These are phyloP conservation scores for Medicago lupulina DNA, from an alignment of 306 rosid species.

Conservation along the genomic window DNA sequence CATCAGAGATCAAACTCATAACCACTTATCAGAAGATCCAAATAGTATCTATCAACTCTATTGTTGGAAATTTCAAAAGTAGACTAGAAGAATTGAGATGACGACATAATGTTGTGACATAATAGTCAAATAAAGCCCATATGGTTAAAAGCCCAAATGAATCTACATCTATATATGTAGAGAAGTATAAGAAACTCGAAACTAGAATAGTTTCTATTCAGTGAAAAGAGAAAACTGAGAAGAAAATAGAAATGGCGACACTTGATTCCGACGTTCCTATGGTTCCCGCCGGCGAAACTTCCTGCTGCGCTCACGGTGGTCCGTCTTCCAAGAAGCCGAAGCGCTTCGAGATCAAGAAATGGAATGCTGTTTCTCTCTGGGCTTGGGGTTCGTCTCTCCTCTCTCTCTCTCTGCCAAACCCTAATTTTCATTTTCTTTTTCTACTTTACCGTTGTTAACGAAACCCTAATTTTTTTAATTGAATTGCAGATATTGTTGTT, in stretches of 20 bases:
- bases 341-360: constrained; percentile 88
- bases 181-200: not conserved
- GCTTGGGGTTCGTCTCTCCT: constrained; percentile 71
- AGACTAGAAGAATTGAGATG: too few relatives aligned
- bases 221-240: not conserved
- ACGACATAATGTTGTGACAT: too few relatives aligned
- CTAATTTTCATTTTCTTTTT: constrained; percentile 40
- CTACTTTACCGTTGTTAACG: not conserved
- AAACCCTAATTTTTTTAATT: not conserved
- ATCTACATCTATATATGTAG: too few relatives aligned
- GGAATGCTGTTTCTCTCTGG: constrained; percentile 96
- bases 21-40: too few relatives aligned
- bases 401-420: constrained; percentile 36
- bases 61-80: too few relatives aligned
- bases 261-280: constrained; percentile 75
- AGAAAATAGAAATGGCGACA: constrained; percentile 51
- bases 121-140: too few relatives aligned
- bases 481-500: constrained; percentile 76
- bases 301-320: constrained; percentile 54
- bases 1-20: too few relatives aligned
- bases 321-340: constrained; percentile 67
- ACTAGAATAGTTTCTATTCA: not conserved
- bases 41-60: too few relatives aligned
- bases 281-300: constrained; percentile 72
- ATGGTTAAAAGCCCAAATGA: too few relatives aligned